Conservation (phyloP, 176 grass and related monocot species). For the Panicum miliaceum region DNA sequence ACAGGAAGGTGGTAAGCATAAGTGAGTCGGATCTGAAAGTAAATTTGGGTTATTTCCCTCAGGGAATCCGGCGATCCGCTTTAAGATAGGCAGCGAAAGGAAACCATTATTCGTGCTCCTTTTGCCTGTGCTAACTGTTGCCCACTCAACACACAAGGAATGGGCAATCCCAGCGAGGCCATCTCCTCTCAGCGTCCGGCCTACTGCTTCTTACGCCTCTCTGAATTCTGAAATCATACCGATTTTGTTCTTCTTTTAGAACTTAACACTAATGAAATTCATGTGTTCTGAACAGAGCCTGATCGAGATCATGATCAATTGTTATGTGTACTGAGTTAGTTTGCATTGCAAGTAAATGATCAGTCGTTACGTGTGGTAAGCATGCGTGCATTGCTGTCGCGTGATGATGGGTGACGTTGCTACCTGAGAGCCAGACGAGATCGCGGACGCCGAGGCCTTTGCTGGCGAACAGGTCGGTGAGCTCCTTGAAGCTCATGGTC, state of each 20-base stretch:
- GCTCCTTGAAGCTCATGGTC: slow-evolving; percentile 52
- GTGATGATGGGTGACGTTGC: neutral
- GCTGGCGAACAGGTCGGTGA: slow-evolving; percentile 58
- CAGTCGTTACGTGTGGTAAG: too few species aligned
- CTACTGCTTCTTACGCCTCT: neutral
- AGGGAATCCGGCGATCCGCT: slow-evolving; percentile 17
- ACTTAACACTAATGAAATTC: neutral
- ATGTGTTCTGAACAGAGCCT: neutral
- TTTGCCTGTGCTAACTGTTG: slow-evolving; percentile 27
- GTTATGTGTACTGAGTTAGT: neutral
- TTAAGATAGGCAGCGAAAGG: slow-evolving; percentile 40
- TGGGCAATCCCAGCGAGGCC: slow-evolving; percentile 2
- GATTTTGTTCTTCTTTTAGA: neutral
- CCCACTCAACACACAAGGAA: slow-evolving; percentile 31
- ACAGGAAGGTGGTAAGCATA: neutral
- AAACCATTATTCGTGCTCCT: slow-evolving; percentile 44
- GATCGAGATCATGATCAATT: neutral
- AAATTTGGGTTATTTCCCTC: neutral
- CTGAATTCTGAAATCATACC: neutral
- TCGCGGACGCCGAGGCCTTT: slow-evolving; percentile 76
- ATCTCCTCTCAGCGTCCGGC: neutral
- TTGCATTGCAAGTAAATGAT: too few species aligned
- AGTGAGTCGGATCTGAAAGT: slow-evolving; percentile 9
- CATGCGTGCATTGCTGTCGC: neutral
- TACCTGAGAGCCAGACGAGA: slow-evolving; percentile 86